Evolutionary conservation across 2,329 filamentous ascomycete species (phyloP).

Genomic region (Sclerotinia spermophila): DNA sequence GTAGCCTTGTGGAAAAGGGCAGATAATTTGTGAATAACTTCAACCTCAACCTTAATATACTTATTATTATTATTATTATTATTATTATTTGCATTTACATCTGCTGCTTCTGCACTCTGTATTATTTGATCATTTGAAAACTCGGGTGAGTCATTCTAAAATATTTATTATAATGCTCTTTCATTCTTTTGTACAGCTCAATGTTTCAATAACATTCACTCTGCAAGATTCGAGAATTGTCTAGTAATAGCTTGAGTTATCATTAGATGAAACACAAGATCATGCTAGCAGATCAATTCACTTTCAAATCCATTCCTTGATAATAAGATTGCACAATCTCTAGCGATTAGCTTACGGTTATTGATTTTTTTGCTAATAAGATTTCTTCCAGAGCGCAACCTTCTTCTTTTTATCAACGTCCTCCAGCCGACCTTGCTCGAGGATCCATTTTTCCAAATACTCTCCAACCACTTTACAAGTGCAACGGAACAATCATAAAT

Average conservation of each 20-base stretch:
- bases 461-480: background rate
- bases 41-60: background rate
- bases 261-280: background rate
- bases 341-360: background rate
- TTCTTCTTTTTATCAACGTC: background rate
- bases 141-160: background rate
- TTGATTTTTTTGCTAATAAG: constrained; percentile 7
- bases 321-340: background rate
- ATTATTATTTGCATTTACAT: too few relatives aligned
- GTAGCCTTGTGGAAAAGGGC: background rate
- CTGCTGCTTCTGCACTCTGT: background rate
- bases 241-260: background rate
- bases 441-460: background rate
- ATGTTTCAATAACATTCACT: background rate
- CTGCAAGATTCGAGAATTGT: background rate
- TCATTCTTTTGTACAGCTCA: background rate
- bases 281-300: constrained; percentile 7
- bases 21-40: background rate
- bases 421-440: background rate
- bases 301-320: background rate
- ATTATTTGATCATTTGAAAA: background rate
- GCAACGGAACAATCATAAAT: background rate
- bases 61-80: too few relatives aligned
- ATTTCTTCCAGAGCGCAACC: constrained; percentile 7
- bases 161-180: background rate